Evolutionary conservation across 1,284 basidiomycete species (phyloP).

Genomic region (Puccinia horiana): DNA sequence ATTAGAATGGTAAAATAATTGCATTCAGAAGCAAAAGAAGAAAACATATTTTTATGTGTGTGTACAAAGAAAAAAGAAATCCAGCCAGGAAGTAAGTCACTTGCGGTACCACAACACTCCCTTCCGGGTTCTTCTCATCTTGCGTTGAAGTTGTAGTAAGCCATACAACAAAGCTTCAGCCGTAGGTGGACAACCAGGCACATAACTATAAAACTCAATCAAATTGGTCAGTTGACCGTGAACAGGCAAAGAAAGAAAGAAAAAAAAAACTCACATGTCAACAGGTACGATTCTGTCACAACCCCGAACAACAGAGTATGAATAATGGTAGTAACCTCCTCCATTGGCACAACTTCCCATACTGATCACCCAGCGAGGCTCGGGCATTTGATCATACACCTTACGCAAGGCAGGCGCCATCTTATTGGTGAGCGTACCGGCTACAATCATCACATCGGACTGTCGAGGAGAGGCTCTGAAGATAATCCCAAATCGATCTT

Average conservation of each 20-base stretch:
- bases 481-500: conserved; percentile 94
- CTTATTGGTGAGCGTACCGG: conserved; percentile 98
- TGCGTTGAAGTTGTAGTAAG: conserved; percentile 86
- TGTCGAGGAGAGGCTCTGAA: conserved; percentile 98
- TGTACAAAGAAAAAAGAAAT: no score
- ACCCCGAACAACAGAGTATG: conserved; percentile 98
- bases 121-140: conserved; percentile 89
- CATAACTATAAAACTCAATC: conserved; percentile 63
- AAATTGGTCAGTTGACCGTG: not conserved
- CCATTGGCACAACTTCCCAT: conserved; percentile 99
- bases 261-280: conserved; percentile 65
- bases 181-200: conserved; percentile 76
- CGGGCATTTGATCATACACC: conserved; percentile 90
- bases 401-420: conserved; percentile 91
- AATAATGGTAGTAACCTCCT: conserved; percentile 90
- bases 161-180: conserved; percentile 76
- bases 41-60: no score
- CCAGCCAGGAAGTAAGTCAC: not conserved
- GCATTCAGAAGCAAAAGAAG: no score
- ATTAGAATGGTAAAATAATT: no score
- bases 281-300: conserved; percentile 99
- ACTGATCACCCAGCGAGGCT: conserved; percentile 84
- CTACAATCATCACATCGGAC: conserved; percentile 99
- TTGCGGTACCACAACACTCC: conserved; percentile 76
- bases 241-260: not conserved